phyloP scores from a whole-genome alignment of 2,329 filamentous ascomycete species.

The Helminthosporium solani region DNA sequence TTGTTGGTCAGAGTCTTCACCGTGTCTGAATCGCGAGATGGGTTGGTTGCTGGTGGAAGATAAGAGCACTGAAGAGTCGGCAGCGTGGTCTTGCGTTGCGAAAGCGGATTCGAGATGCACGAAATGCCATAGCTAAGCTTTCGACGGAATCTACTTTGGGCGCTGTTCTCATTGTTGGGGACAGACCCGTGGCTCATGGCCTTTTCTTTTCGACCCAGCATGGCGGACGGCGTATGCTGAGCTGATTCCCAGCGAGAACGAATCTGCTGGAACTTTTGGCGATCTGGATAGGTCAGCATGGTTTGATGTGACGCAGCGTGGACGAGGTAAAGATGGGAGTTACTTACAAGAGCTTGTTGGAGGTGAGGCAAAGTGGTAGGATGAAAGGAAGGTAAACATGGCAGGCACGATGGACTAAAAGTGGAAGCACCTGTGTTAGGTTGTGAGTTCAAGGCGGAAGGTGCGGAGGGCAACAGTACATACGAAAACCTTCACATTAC shows the following conservation, averaged over 20 bases:
- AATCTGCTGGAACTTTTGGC: conserved; percentile 32
- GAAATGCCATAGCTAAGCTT: conserved; percentile 38
- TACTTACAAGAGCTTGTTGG: conserved; percentile 4
- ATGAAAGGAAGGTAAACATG: background rate
- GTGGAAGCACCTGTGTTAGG: background rate
- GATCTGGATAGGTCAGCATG: conserved; percentile 40
- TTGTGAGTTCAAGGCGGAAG: background rate
- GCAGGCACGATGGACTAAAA: background rate
- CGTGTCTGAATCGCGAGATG: conserved; percentile 7
- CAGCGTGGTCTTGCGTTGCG: conserved; percentile 28
- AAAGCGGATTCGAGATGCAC: conserved; percentile 33
- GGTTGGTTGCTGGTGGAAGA: conserved; percentile 10
- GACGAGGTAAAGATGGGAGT: conserved; percentile 6
- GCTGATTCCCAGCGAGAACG: conserved; percentile 38
- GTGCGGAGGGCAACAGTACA: background rate
- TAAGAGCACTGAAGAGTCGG: background rate
- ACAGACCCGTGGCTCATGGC: conserved; percentile 13
- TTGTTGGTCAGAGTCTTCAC: conserved; percentile 12
- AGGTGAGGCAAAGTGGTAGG: background rate
- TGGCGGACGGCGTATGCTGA: conserved; percentile 16
- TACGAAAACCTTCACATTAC: background rate
- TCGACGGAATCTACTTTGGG: conserved; percentile 30
- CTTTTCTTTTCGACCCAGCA: conserved; percentile 32
- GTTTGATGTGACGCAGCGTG: conserved; percentile 13
- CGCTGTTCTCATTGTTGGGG: conserved; percentile 11